phyloP scores from a whole-genome alignment of 805 yeast genomes.

The Yamadazyma kitorensis region DNA sequence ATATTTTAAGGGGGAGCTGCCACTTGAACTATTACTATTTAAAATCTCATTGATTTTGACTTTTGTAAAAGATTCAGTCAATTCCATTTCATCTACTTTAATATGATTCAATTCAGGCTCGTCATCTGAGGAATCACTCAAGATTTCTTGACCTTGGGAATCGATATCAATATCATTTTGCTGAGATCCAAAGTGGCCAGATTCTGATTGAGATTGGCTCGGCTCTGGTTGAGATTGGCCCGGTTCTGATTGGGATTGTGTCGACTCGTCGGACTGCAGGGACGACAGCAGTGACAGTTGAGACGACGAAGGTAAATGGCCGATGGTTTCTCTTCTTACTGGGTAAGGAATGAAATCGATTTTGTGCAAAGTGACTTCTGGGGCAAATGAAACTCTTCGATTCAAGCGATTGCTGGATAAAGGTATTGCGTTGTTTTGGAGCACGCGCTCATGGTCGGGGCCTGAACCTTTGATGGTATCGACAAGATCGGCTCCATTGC shows the following conservation, averaged over 20 bases:
- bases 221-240: background rate
- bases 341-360: conserved; percentile 41
- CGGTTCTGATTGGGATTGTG: background rate
- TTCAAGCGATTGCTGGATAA: conserved; percentile 9
- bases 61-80: conserved; percentile 15
- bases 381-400: conserved; percentile 75
- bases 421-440: background rate
- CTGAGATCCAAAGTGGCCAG: too few species aligned
- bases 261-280: background rate
- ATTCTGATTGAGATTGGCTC: too few species aligned
- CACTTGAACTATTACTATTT: too few species aligned
- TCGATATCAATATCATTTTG: too few species aligned
- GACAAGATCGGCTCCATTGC: background rate
- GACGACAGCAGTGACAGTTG: conserved; percentile 13
- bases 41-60: background rate
- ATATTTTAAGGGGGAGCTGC: conserved; percentile 1
- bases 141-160: conserved; percentile 1
- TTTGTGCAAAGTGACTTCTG: conserved; percentile 66
- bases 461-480: too few species aligned
- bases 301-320: conserved; percentile 15
- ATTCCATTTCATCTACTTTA: conserved; percentile 21
- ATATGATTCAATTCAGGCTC: background rate
- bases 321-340: conserved; percentile 30
- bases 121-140: conserved; percentile 1
- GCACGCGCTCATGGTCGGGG: background rate